These are phyloP conservation scores for Echites panduratus DNA, from an alignment of 257 asterid genomes.

Conservation along the genomic window DNA sequence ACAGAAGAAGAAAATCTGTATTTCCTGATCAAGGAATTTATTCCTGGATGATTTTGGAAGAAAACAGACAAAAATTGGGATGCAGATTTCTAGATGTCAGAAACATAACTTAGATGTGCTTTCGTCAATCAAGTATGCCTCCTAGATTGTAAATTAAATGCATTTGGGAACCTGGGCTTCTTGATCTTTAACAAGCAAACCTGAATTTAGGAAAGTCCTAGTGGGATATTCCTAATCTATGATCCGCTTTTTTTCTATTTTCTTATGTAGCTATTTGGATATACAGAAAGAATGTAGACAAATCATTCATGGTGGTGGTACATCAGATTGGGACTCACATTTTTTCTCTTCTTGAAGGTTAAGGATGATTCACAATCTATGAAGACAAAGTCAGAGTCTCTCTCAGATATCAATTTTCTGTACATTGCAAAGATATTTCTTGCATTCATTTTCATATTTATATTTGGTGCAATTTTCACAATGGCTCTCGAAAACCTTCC, in stretches of 20 bases:
- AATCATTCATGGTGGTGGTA: background rate
- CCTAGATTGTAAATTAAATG: background rate
- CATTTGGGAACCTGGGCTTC: background rate
- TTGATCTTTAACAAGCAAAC: background rate
- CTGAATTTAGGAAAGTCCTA: no score
- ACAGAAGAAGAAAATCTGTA: background rate
- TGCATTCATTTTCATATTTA: constrained; percentile 55
- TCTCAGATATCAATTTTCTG: constrained; percentile 23
- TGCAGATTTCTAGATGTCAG: background rate
- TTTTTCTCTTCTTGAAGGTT: constrained; percentile 32
- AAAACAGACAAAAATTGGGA: background rate
- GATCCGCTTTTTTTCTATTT: background rate
- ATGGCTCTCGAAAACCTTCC: constrained; percentile 81
- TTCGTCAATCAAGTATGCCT: background rate
- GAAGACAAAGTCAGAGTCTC: constrained; percentile 3
- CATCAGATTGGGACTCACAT: background rate
- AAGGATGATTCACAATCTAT: constrained; percentile 19
- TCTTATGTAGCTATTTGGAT: background rate
- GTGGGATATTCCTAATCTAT: background rate
- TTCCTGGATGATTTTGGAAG: background rate
- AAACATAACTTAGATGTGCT: background rate
- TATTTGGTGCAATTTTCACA: constrained; percentile 62
- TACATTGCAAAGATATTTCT: constrained; percentile 66
- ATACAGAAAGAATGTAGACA: background rate
- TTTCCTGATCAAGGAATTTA: background rate